Base-by-base conservation (phyloP, 2,329 filamentous ascomycete genomes). In the Colletotrichum scovillei region DNA sequence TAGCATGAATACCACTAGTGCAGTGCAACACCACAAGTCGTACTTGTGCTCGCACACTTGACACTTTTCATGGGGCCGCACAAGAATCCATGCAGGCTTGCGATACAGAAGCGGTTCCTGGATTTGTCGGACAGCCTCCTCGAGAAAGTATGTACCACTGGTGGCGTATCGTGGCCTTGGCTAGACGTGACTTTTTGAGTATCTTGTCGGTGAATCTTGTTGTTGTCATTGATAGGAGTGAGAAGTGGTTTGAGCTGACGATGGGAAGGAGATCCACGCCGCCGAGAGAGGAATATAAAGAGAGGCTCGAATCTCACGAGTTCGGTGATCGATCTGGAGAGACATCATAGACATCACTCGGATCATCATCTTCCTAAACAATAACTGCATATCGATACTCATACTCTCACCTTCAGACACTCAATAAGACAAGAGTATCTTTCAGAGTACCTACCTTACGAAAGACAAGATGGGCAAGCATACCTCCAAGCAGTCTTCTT, bases 111-210 rank as follows among this genome's bases (percentile, higher is more conserved):
- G 52, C 9, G 46, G 32, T 56, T n/a, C 66, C 42, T 42, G 58
- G 11, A 26, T 32, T 5, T n/a, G 42, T 63, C 63, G 56, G 46
- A 42, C 56, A 28, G 30, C 22, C n/a, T 53, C n/a, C n/a, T 24
- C 42, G 49, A 32, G 32, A 59, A 35, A 62, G 67, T 46, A 69
- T 59, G 69, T 69, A 42, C 38, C 26, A 72, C 66, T 42, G n/a
- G 7, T 46, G 65, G 53, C 59, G 65, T 28, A 26, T 46, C 26
- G 22, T 28, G 65, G 26, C 19, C 53, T 52, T 28, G 22, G 24
- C 52, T 22, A 14, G 53, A 56, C 19, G 3, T n/a, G 42, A 9
- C 3, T 11, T 22, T 11, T n/a, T 22, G 19, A 49, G 4, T 1
- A 49, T 49, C 1, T 49, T 22, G 7, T 49, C n/a, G 8, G 6